Base-by-base conservation (phyloP, 2,329 filamentous ascomycete genomes). In the Aspergillus tamarii region DNA sequence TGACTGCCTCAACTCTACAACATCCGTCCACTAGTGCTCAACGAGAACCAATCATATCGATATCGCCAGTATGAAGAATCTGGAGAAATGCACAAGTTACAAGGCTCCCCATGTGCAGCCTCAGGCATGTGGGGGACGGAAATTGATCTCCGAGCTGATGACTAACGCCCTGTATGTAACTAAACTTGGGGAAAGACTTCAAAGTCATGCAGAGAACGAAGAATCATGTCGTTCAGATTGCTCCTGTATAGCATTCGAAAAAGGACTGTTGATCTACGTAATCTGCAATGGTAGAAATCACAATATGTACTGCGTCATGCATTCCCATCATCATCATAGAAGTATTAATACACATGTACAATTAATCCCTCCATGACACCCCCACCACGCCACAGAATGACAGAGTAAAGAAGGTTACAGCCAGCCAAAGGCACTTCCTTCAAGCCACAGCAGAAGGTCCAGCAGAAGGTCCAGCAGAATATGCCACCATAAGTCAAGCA, bases 291-390 rank as follows among this genome's bases (percentile, higher is more conserved):
- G 7, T 28, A 3, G 3, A 34, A 23, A 4, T 16, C 19, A 54
- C 32, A 54, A 21, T 55, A 55, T 55, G 34, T 55, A 55, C 52
- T 39, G 39, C 52, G 16, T 55, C 52, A 55, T 55, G 32, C 52
- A 55, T 55, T 36, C 52, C 32, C 34, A 10, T 55, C 52, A 36
- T 55, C 52, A 55, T 55, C 52, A 55, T 39, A 39, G 52, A 55
- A 55, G 52, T 55, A 55, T 55, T 55, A 55, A 55, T 55, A 55
- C 52, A 55, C 52, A 55, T 55, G 52, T 55, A 55, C 52, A 55
- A 39, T 55, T 39, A 55, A 55, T 39, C 34, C 52, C 26, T 55
- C 52, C 52, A 36, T 55, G 52, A 39, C 52, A 52, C 48, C 48
- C 48, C 48, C 26, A 50, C 30, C 28, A 52, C 34, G 14, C 28